phyloP scores from a whole-genome alignment of 139 green algal species.

The Eudorina sp. region DNA sequence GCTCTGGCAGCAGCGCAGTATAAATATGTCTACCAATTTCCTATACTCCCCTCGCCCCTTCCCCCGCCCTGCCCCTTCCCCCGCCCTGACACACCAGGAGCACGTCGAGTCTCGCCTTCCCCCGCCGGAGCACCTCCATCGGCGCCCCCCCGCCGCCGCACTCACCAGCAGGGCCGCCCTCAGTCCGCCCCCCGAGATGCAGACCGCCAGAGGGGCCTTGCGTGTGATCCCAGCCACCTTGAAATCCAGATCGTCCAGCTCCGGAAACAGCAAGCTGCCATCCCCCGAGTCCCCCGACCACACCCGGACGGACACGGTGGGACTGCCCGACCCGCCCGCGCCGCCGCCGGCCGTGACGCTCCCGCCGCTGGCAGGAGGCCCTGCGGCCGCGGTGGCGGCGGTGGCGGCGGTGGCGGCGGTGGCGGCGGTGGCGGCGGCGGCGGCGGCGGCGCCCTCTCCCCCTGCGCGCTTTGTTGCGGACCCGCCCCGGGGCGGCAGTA shows the following conservation, averaged over 20 bases:
- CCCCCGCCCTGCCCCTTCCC: no score
- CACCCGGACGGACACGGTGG: neutral
- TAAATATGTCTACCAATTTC: no score
- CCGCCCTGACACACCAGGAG: no score
- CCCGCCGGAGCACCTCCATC: no score
- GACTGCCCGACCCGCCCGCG: no score
- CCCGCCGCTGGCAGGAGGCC: neutral
- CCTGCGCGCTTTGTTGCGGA: no score
- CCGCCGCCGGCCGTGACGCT: no score
- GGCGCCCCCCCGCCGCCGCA: neutral
- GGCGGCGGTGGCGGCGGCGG: neutral
- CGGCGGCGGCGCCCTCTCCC: no score
- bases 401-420: neutral
- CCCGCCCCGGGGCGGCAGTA: neutral
- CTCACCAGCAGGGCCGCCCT: neutral
- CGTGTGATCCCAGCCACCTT: slow-evolving; percentile 4
- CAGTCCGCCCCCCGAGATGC: neutral
- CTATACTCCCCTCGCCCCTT: no score
- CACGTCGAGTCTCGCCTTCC: no score
- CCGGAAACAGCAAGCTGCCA: neutral
- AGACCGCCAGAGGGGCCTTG: neutral
- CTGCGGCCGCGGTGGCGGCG: neutral
- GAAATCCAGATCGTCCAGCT: slow-evolving; percentile 16
- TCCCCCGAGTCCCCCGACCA: slow-evolving; percentile 13
- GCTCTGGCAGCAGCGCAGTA: no score